A percentile compares a stretch with the other conserved stretches of the same genome.
phyloP scores from a whole-genome alignment of 345 rosid species.

The Eucalyptus erythrocorys region DNA sequence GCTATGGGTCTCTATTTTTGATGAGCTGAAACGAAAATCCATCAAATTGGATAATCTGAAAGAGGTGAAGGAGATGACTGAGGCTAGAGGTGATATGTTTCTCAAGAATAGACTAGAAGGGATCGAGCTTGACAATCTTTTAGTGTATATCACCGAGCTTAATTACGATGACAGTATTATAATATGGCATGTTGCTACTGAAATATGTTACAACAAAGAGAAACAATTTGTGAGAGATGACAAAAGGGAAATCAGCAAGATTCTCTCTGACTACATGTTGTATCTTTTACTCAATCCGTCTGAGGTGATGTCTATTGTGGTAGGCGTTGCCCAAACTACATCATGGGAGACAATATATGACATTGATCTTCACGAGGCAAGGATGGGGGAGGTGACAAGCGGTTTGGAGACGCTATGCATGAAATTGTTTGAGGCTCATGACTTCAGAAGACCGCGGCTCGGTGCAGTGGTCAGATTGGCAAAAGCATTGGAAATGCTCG shows the following conservation, averaged over 20 bases:
- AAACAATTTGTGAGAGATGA: rapidly evolving
- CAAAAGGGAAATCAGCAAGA: background rate
- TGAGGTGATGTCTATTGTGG: background rate
- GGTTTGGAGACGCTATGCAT: background rate
- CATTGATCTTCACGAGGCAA: no score
- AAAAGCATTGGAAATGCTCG: background rate
- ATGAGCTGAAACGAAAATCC: background rate
- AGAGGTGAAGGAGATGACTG: background rate
- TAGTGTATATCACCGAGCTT: background rate
- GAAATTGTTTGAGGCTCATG: background rate
- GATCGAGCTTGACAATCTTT: no score
- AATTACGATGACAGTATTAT: background rate
- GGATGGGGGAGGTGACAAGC: no score
- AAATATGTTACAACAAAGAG: background rate
- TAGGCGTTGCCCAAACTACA: background rate
- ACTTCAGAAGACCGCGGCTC: no score
- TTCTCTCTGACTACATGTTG: background rate
- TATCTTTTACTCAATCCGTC: background rate
- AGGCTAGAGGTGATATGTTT: background rate
- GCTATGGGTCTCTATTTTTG: background rate
- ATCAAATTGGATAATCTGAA: rapidly evolving
- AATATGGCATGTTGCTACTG: background rate
- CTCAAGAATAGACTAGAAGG: background rate
- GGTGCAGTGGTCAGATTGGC: no score
- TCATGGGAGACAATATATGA: no score